Evolutionary conservation across 176 grass and related monocot species (phyloP), one percentile per base, ranked within the genome.

Genomic region (Microstegium vimineum): DNA sequence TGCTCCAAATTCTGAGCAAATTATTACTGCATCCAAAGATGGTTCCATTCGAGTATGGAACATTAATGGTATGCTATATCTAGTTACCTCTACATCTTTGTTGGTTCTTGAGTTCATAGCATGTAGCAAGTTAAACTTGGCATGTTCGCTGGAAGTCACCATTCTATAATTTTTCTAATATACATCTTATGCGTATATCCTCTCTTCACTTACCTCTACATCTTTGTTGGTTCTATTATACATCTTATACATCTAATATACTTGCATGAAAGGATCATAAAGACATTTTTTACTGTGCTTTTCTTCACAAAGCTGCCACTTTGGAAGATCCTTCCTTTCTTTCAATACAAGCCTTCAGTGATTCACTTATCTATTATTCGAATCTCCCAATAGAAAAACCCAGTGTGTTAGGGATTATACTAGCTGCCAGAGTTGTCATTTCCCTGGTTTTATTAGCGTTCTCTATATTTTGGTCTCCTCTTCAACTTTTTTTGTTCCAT

Each of bases 11-110:
- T 95, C 96, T 9, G 96, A 99, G 80, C 86, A 92, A 84, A 88
- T 95, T 71, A 82, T 99, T 62, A 95, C 93, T 57, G 93, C 93
- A 68, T 99, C 96, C 8, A 99, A 95, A 89, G 96, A 99, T 76
- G 91, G 96, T 83, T 86, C 91, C 59, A 82, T 99, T 81, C 85
- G 91, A 66, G 70, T 99, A 61, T 99, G 89, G 96, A 99, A 99
- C 83, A 95, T 99, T 72, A 95, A 94, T 60, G 93, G 96, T 99
- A 99, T 71, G 75, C 54, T 90, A 41, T 27, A 72, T 71, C 59
- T 57, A 25, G 34, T 57, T 72, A 65, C 1, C 8, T 76, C 27
- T 16, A 5, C 47, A 32, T 65, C 46, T 35, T 59, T 25, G 22
- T 57, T 57, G 22, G 22, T 57, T 57, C 54, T 57, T 57, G 45